Evolutionary conservation across 78 protist genomes (phyloP).

Genomic region (Dictyostelium intermedium): DNA sequence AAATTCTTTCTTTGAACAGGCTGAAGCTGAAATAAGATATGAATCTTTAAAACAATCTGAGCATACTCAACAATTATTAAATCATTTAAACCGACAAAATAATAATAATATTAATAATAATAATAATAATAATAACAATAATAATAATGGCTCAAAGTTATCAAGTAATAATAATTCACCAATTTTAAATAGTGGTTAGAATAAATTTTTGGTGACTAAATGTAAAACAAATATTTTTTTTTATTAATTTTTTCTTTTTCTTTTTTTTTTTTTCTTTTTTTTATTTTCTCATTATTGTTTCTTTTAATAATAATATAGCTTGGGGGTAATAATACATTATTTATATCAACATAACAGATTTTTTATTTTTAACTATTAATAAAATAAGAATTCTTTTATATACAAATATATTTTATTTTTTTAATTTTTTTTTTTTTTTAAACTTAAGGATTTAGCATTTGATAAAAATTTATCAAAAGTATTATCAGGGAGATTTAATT

Average conservation of each 20-base stretch:
- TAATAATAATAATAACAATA: not conserved
- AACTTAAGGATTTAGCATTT: not conserved
- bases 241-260: not conserved
- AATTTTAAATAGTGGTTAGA: not conserved
- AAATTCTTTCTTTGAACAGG: conserved; percentile 48
- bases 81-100: not conserved
- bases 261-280: not conserved
- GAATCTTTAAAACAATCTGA: conserved; percentile 31
- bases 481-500: not conserved
- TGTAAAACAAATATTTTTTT: not conserved
- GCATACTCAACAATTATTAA: not conserved
- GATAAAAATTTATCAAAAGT: not conserved
- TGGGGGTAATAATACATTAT: too few species aligned
- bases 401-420: too few species aligned
- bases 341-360: too few species aligned
- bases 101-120: not conserved
- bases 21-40: conserved; percentile 18
- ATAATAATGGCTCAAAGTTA: not conserved
- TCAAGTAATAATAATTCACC: not conserved
- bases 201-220: not conserved
- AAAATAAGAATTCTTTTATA: too few species aligned
- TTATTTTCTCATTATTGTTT: too few species aligned
- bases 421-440: not conserved
- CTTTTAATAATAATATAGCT: too few species aligned
- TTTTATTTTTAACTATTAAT: too few species aligned